Percentiles rank a stretch among this genome's conserved stretches.
Conservation (phyloP, 257 asterid genomes). For the Nicotiana tomentosiformis region DNA sequence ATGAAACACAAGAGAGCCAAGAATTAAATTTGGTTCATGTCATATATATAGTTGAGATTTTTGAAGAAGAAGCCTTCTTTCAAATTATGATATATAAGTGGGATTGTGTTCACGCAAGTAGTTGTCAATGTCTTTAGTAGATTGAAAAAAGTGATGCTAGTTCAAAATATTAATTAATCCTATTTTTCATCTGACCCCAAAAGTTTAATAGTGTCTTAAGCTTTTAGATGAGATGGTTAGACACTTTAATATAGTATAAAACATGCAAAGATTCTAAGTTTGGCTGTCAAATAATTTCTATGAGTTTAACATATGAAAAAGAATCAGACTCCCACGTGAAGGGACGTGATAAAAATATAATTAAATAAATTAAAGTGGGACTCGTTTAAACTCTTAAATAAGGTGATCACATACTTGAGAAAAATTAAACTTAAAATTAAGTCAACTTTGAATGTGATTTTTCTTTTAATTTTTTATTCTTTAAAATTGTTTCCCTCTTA, state of each 20-base stretch:
- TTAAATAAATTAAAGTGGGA: too few species aligned
- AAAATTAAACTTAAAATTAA: not conserved
- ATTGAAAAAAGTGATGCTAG: not conserved
- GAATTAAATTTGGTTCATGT: not conserved
- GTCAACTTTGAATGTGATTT: not conserved
- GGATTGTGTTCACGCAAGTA: constrained; percentile 21
- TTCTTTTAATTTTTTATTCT: not conserved
- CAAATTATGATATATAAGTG: not conserved
- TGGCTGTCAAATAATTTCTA: too few species aligned
- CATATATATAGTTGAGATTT: not conserved
- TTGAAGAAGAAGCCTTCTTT: not conserved
- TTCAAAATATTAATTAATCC: not conserved
- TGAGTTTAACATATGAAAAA: too few species aligned
- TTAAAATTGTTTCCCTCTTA: not conserved
- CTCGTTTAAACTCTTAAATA: too few species aligned
- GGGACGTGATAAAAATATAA: too few species aligned
- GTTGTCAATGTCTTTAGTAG: not conserved
- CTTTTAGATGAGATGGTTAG: too few species aligned
- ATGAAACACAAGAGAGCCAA: not conserved
- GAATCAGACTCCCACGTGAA: too few species aligned
- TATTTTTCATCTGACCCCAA: not conserved
- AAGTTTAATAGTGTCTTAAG: too few species aligned
- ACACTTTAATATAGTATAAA: too few species aligned
- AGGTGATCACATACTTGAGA: too few species aligned
- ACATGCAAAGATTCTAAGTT: too few species aligned